These are phyloP conservation scores for Desmodesmus armatus DNA, from an alignment of 139 green algal genomes.

Conservation along the genomic window DNA sequence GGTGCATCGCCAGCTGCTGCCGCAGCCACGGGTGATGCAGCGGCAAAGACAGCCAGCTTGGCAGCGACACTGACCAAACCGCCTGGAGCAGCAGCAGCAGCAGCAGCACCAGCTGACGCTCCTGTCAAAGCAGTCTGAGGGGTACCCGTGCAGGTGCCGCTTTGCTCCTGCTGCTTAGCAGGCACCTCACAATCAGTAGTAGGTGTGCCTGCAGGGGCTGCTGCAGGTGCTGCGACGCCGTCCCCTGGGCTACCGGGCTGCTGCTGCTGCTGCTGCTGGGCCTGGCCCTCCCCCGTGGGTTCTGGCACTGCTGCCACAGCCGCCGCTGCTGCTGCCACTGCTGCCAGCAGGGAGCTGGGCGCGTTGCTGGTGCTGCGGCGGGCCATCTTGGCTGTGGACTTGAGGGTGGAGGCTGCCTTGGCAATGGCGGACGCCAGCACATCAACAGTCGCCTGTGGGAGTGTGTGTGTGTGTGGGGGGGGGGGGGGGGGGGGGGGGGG, in stretches of 20 bases:
- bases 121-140: too few species aligned
- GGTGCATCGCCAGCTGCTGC: not conserved
- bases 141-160: too few species aligned
- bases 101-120: not conserved
- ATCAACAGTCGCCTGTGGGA: conserved; percentile 1
- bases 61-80: not conserved
- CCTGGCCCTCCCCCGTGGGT: not conserved
- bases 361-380: too few species aligned
- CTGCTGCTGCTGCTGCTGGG: not conserved
- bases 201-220: not conserved
- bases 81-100: not conserved
- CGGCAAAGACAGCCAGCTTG: not conserved
- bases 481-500: too few species aligned
- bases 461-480: too few species aligned
- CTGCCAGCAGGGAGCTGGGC: not conserved
- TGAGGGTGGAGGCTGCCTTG: conserved; percentile 22
- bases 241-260: not conserved
- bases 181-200: not conserved
- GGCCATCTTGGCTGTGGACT: not conserved
- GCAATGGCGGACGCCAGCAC: conserved; percentile 20
- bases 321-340: not conserved
- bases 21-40: not conserved
- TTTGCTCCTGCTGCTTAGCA: too few species aligned
- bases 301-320: not conserved
- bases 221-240: not conserved